Percentiles rank a stretch among this genome's conserved stretches.
These are phyloP conservation scores for Cladophialophora carrionii DNA, from an alignment of 2,329 filamentous ascomycete species.

Conservation along the genomic window DNA sequence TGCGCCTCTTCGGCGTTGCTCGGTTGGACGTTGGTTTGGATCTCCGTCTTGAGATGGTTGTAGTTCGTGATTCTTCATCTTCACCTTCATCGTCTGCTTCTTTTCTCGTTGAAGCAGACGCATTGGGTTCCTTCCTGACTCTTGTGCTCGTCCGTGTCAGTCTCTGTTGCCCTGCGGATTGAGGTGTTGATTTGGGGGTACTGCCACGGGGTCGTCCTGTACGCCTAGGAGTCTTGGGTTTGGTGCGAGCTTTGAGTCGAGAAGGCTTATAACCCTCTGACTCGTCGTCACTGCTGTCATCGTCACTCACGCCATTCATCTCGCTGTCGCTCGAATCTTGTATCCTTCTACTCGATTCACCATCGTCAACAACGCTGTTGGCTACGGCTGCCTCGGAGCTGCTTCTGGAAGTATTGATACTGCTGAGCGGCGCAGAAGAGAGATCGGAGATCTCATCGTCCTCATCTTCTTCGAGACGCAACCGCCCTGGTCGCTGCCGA, in stretches of 20 bases:
- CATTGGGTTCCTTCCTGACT: not conserved
- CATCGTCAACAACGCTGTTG: not conserved
- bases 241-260: not conserved
- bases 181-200: not conserved
- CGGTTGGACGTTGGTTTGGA: not conserved
- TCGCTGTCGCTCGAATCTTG: conserved; percentile 2
- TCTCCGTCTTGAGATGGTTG: not conserved
- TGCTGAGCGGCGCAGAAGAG: conserved; percentile 9
- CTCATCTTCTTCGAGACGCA: conserved; percentile 18
- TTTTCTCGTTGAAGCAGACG: not conserved
- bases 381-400: not conserved
- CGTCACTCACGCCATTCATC: conserved; percentile 3
- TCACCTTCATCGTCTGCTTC: conserved; percentile 4
- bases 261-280: conserved; percentile 21
- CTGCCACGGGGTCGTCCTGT: not conserved
- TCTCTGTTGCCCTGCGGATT: not conserved
- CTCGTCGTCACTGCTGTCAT: conserved; percentile 14
- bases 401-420: not conserved
- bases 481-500: conserved; percentile 12
- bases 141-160: conserved; percentile 4
- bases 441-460: conserved; percentile 25
- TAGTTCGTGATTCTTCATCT: conserved; percentile 1
- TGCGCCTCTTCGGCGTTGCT: conserved; percentile 13
- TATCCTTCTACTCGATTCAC: too few relatives aligned
- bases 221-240: not conserved